Evolutionary conservation across 169 alveolate genomes (phyloP), one percentile per base, ranked within the genome.

Genomic region (Plasmodium gonderi): DNA sequence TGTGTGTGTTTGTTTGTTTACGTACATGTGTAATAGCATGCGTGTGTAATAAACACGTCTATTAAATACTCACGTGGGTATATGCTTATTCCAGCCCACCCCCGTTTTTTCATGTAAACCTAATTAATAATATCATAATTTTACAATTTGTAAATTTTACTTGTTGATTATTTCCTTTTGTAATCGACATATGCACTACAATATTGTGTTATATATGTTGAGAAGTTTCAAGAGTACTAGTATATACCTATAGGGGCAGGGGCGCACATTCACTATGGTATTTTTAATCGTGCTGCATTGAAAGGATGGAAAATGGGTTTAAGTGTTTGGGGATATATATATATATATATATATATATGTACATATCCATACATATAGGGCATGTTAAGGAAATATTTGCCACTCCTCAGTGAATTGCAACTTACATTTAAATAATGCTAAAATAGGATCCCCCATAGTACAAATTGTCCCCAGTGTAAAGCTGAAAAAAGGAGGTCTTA

Each of bases 131-230:
- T 79, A 3, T 54, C 36, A 49, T 26, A n/a, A 79, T 29, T 79
- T 79, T 47, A 47, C 42, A 79, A 40, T 47, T 49, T 65, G 72
- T 44, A 80, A 51, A 60, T 51, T 80, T 29, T 26, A 5, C 51
- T 45, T 26, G 20, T 92, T 49, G 12, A 45, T 17, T 64, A 75
- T 47, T 49, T 45, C 54, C 44, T 23, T 69, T 29, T 40, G 31
- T 60, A 79, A 33, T 4, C 29, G 11, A 45, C 23, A n/a, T 42
- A 83, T 11, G 64, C 23, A 33, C n/a, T n/a, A 17, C 29, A 33
- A 4, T 17, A 14, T 54, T 54, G 31, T 54, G 33, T 7, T n/a
- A n/a, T n/a, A n/a, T n/a, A n/a, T n/a, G n/a, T n/a, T n/a, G n/a
- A n/a, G n/a, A n/a, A n/a, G n/a, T n/a, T n/a, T n/a, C n/a, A n/a